Evolutionary conservation across 257 asterid genomes (phyloP), one percentile per base, ranked within the genome.

Genomic region (Galeopsis tetrahit): DNA sequence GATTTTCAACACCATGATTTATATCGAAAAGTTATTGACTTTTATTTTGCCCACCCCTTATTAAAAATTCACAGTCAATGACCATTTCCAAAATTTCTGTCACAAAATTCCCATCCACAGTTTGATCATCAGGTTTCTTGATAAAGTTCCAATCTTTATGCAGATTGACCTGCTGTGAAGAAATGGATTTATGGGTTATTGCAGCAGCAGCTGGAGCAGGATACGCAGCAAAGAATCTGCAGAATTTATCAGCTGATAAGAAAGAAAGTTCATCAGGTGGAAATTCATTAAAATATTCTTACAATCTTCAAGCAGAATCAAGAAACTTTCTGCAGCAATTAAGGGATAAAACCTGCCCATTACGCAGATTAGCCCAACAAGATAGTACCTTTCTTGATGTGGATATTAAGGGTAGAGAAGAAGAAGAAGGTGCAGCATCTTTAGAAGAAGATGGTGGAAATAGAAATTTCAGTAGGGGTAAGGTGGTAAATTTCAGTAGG

Each of bases 161-260:
- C 28, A 53, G 69, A n/a, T n/a, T n/a, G n/a, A n/a, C n/a, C n/a
- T n/a, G n/a, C n/a, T n/a, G n/a, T n/a, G 46, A 53, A 75, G 62
- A 34, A 75, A 86, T 87, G 97, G 96, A 91, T 81, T 84, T 91
- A 55, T 87, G 97, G 92, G 85, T 84, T 65, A 83, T 90, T 58
- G 96, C 95, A 73, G 96, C 90, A n/a, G 93, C 92, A 59, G 93
- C 93, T 69, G 96, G 89, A 66, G 97, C 92, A 49, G 96, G 94
- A 74, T 90, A 86, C 66, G 59, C 82, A 68, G 89, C 96, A 21
- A 87, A 85, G 77, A 75, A 78, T 77, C 49, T 83, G 82, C 91
- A 84, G 46, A 88, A 78, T 78, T 57, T 78, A 42, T 70, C 86
- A 11, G 66, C 40, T 40, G 88, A 83, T 55, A 80, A 81, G 58